Evolutionary conservation across 2,329 filamentous ascomycete genomes (phyloP).

Genomic region (Colletotrichum orchidophilum): DNA sequence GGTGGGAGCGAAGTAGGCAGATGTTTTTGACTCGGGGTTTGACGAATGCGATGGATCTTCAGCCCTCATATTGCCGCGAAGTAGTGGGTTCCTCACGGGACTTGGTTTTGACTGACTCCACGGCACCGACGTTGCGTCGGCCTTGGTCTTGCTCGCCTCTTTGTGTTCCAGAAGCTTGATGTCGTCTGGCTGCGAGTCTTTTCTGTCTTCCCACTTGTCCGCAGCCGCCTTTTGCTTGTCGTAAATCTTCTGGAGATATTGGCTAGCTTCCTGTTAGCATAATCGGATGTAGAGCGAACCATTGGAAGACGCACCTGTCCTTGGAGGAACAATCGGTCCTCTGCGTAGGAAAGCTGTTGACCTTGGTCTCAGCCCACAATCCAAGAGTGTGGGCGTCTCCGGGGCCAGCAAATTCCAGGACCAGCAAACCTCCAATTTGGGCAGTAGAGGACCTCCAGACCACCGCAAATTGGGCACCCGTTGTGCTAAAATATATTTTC

Average conservation of each 20-base stretch:
- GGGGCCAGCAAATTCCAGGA: neutral
- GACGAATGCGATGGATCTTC: neutral
- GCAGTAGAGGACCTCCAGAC: neutral
- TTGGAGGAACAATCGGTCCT: neutral
- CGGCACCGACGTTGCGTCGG: neutral
- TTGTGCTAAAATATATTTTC: neutral
- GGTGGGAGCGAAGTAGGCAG: neutral
- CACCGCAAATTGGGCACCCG: neutral
- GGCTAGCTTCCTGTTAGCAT: neutral
- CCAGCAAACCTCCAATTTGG: neutral
- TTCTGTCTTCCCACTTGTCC: neutral
- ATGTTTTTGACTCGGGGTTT: neutral
- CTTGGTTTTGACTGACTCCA: neutral
- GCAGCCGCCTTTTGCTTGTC: neutral
- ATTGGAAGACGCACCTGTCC: neutral
- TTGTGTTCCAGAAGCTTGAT: constrained; percentile 5
- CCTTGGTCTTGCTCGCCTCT: neutral
- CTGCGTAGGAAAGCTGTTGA: neutral
- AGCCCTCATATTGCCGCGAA: constrained; percentile 17
- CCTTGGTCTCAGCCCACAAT: neutral
- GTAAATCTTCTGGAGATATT: neutral
- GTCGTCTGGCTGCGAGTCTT: neutral
- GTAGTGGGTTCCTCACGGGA: neutral
- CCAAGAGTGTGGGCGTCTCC: neutral
- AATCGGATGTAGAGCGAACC: too few species aligned